Percentiles rank a stretch among this genome's conserved stretches.
Conservation (phyloP, 345 rosid genomes). For the Melaleuca alternifolia region DNA sequence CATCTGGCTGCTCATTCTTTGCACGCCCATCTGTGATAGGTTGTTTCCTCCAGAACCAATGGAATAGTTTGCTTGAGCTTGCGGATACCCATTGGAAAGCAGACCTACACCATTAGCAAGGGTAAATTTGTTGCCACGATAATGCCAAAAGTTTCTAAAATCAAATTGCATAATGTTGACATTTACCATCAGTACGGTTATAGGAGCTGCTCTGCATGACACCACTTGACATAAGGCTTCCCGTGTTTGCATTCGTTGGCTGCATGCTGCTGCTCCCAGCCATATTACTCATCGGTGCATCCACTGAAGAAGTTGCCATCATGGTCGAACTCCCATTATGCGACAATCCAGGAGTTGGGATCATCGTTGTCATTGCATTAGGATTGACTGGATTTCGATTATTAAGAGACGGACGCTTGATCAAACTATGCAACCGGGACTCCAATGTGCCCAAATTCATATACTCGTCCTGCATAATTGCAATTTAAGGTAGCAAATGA, state of each 20-base stretch:
- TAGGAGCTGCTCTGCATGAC: conserved; percentile 44
- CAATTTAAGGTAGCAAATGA: neutral
- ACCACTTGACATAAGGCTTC: conserved; percentile 36
- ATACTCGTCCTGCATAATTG: conserved; percentile 64
- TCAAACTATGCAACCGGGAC: conserved; percentile 38
- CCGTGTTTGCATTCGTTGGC: conserved; percentile 36
- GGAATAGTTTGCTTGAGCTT: conserved; percentile 47
- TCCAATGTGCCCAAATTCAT: conserved; percentile 60
- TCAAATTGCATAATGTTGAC: neutral
- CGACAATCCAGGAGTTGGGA: conserved; percentile 88
- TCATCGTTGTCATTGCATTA: conserved; percentile 64
- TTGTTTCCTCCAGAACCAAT: conserved; percentile 58
- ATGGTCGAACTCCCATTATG: conserved; percentile 42
- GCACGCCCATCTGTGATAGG: conserved; percentile 53
- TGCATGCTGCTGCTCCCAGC: conserved; percentile 38
- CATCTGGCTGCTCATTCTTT: conserved; percentile 69
- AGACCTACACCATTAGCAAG: conserved; percentile 33
- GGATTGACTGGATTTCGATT: conserved; percentile 46
- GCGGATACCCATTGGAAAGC: conserved; percentile 61
- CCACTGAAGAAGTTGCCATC: conserved; percentile 49
- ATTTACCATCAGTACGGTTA: conserved; percentile 35
- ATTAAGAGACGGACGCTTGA: conserved; percentile 25
- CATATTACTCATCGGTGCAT: conserved; percentile 36
- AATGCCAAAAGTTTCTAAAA: conserved; percentile 1
- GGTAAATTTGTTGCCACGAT: neutral